Conservation (phyloP, 1,284 basidiomycete species). For the Peniophora sp. region DNA sequence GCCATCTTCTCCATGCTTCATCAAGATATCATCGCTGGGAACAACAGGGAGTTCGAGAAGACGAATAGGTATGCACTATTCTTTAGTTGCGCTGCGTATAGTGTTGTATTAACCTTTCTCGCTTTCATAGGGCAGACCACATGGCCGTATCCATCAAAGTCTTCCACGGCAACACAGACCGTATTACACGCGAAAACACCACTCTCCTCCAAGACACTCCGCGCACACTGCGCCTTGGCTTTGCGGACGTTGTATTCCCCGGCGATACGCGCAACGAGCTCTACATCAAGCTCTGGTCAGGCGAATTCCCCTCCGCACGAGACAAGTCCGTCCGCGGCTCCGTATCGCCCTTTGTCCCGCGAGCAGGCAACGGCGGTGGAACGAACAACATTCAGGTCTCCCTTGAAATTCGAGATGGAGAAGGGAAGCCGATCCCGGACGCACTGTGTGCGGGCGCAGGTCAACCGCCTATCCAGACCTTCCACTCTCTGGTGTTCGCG, state of each 20-base stretch:
- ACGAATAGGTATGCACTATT: conserved; percentile 57
- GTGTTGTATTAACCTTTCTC: conserved; percentile 2
- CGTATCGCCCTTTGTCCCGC: conserved; percentile 40
- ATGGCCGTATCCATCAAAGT: conserved; percentile 86
- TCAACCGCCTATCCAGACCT: conserved; percentile 73
- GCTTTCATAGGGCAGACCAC: conserved; percentile 65
- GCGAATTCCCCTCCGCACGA: conserved; percentile 63
- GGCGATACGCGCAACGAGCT: conserved; percentile 90
- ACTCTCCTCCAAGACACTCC: conserved; percentile 81
- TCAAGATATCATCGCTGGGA: conserved; percentile 85
- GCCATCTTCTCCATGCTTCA: conserved; percentile 87
- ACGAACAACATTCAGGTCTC: conserved; percentile 84
- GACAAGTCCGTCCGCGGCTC: conserved; percentile 47
- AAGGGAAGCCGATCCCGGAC: conserved; percentile 68
- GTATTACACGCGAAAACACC: conserved; percentile 79
- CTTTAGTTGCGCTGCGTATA: not conserved
- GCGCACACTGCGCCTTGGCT: conserved; percentile 84
- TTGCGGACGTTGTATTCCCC: conserved; percentile 94
- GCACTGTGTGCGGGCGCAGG: conserved; percentile 83
- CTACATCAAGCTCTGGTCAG: conserved; percentile 92
- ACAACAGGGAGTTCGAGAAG: conserved; percentile 78
- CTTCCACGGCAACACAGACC: conserved; percentile 75
- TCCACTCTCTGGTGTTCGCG: conserved; percentile 86
- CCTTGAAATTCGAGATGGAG: conserved; percentile 76
- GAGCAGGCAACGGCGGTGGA: conserved; percentile 39